phyloP scores from a whole-genome alignment of 2,329 filamentous ascomycete genomes.

The Myotisia sp. region DNA sequence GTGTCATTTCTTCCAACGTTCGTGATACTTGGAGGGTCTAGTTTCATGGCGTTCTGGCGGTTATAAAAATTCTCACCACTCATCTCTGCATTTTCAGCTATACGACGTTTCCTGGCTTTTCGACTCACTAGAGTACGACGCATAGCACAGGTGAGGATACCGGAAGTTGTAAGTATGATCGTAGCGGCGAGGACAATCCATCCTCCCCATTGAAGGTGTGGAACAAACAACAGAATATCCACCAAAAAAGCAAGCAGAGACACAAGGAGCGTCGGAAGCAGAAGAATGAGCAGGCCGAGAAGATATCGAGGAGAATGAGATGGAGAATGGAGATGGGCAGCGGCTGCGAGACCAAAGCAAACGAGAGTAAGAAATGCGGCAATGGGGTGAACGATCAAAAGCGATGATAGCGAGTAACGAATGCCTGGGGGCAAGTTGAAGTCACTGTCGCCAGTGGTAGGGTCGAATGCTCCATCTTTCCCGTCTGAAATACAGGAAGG shows the following conservation, averaged over 20 bases:
- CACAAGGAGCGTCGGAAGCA: constrained; percentile 69
- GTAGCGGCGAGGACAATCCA: constrained; percentile 86
- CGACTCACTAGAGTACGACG: constrained; percentile 77
- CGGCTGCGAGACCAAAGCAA: constrained; percentile 64
- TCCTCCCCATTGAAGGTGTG: constrained; percentile 84
- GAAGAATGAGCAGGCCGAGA: constrained; percentile 69
- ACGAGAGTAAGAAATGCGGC: constrained; percentile 74
- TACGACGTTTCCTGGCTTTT: constrained; percentile 83
- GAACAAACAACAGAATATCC: constrained; percentile 87
- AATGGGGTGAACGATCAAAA: constrained; percentile 84
- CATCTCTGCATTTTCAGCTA: constrained; percentile 93
- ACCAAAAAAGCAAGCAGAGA: constrained; percentile 79
- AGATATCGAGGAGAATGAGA: constrained; percentile 84
- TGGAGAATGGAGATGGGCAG: constrained; percentile 73
- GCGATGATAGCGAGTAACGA: constrained; percentile 60
- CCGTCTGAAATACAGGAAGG: background rate
- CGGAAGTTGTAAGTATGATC: constrained; percentile 66
- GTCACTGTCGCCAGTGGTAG: constrained; percentile 32
- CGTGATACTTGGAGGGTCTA: constrained; percentile 41
- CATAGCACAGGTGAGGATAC: constrained; percentile 86
- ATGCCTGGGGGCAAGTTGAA: constrained; percentile 52
- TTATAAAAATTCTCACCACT: constrained; percentile 86
- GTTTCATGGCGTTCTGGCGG: constrained; percentile 36
- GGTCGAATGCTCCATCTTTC: constrained; percentile 36
- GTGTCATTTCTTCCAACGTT: constrained; percentile 37